phyloP scores from a whole-genome alignment of 768 basidiomycete genomes.

The Filobasidium floriforme region DNA sequence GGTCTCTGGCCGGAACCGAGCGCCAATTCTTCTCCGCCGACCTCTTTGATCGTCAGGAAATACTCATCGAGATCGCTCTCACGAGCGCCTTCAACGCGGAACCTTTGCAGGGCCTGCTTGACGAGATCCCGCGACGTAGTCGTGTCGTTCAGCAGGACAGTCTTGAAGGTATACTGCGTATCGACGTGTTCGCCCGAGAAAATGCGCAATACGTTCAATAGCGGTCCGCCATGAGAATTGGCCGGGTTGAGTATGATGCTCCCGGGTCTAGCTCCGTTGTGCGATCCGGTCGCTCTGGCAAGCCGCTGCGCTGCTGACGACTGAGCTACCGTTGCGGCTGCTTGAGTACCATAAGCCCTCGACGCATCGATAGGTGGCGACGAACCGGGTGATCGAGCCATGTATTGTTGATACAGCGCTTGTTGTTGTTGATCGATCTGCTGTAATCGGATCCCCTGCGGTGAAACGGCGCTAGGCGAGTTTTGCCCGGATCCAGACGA shows the following conservation, averaged over 20 bases:
- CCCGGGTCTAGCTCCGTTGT: slow-evolving; percentile 32
- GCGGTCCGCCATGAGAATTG: slow-evolving; percentile 60
- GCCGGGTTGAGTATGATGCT: slow-evolving; percentile 45
- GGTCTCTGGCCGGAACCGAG: slow-evolving; percentile 64
- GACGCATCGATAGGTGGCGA: slow-evolving; percentile 60
- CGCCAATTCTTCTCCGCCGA: slow-evolving; percentile 74
- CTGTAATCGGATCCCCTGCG: slow-evolving; percentile 62
- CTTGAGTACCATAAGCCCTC: slow-evolving; percentile 67
- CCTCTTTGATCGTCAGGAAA: slow-evolving; percentile 85
- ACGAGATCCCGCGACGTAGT: slow-evolving; percentile 80
- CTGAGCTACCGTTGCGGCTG: slow-evolving; percentile 62
- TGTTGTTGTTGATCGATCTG: slow-evolving; percentile 85
- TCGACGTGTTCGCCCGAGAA: slow-evolving; percentile 87
- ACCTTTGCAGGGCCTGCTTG: slow-evolving; percentile 86
- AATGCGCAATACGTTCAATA: slow-evolving; percentile 88
- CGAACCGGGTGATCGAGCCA: slow-evolving; percentile 68
- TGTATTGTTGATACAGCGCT: slow-evolving; percentile 77
- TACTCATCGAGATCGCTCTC: slow-evolving; percentile 60
- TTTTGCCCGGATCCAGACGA: slow-evolving; percentile 42
- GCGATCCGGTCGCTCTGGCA: slow-evolving; percentile 14
- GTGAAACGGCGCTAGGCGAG: slow-evolving; percentile 48
- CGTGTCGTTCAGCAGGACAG: slow-evolving; percentile 78
- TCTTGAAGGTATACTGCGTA: slow-evolving; percentile 97
- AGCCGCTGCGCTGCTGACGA: slow-evolving; percentile 43
- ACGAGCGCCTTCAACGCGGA: slow-evolving; percentile 53